Conservation (phyloP, 495 filamentous ascomycete genomes). For the Hypomontagnella submonticulosa region DNA sequence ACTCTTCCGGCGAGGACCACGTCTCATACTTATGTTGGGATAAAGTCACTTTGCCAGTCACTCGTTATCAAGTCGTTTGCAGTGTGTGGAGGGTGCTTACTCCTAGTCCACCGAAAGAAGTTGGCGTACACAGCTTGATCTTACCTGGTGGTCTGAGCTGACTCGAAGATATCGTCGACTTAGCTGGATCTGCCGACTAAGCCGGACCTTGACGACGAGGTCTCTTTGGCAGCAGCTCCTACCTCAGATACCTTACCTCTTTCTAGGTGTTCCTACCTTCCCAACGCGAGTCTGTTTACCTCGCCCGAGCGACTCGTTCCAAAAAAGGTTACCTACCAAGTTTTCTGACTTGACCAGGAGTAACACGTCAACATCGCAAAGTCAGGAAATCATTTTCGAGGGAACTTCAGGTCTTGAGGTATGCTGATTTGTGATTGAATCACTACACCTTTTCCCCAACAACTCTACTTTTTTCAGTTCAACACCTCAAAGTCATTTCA, state of each 20-base stretch:
- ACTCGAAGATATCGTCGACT: not conserved
- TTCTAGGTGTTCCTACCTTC: not conserved
- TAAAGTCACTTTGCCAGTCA: constrained; percentile 40
- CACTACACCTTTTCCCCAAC: not conserved
- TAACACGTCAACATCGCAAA: not conserved
- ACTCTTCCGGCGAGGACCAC: constrained; percentile 28
- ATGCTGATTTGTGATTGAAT: constrained; percentile 3
- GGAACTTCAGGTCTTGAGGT: constrained; percentile 27
- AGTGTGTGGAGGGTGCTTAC: constrained; percentile 19
- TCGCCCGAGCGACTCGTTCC: constrained; percentile 1
- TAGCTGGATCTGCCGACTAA: constrained; percentile 1
- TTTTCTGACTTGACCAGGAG: not conserved
- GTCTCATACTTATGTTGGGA: constrained; percentile 41
- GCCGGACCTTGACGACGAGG: too few relatives aligned
- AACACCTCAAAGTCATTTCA: not conserved
- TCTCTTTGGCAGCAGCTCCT: too few relatives aligned
- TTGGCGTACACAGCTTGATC: constrained; percentile 7
- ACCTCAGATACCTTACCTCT: too few relatives aligned
- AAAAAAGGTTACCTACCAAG: not conserved
- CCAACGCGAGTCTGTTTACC: not conserved
- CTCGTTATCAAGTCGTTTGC: constrained; percentile 45
- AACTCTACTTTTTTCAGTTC: not conserved
- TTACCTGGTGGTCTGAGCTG: not conserved
- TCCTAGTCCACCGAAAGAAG: constrained; percentile 3
- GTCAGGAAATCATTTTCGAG: not conserved